Conservation (phyloP, 106 monocot genomes). For the Apostasia shenzhenica region DNA sequence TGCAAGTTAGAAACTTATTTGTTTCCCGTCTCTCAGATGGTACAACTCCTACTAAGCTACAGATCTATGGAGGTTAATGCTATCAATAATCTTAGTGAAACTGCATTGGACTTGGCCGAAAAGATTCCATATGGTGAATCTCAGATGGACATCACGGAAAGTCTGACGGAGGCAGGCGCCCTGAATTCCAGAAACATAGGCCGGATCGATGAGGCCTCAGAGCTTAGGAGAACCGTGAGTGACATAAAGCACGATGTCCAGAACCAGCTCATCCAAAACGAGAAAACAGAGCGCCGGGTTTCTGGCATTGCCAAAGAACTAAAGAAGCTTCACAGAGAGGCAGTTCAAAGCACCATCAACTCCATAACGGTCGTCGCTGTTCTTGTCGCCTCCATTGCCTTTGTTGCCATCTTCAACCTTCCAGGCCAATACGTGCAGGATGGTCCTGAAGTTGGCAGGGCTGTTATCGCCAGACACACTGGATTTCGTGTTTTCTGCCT, state of each 20-base stretch:
- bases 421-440: constrained; percentile 56
- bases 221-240: constrained; percentile 73
- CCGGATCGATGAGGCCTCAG: constrained; percentile 50
- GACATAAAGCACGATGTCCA: constrained; percentile 91
- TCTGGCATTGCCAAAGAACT: constrained; percentile 79
- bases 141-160: constrained; percentile 53
- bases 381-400: constrained; percentile 91
- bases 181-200: constrained; percentile 58
- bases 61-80: constrained; percentile 67
- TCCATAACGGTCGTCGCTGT: constrained; percentile 91
- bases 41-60: constrained; percentile 60
- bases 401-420: constrained; percentile 84
- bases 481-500: constrained; percentile 75
- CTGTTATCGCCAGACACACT: constrained; percentile 34
- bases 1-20: no score
- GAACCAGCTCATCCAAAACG: constrained; percentile 75
- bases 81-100: constrained; percentile 71
- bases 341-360: constrained; percentile 93
- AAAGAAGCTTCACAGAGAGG: constrained; percentile 85
- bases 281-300: constrained; percentile 71
- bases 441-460: constrained; percentile 39
- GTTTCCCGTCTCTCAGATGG: constrained; percentile 44
- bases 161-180: constrained; percentile 62
- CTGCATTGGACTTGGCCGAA: constrained; percentile 80
- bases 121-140: constrained; percentile 69